Conservation (phyloP, 192 early-diverging fungal genomes). For the Coemansia sp. region DNA sequence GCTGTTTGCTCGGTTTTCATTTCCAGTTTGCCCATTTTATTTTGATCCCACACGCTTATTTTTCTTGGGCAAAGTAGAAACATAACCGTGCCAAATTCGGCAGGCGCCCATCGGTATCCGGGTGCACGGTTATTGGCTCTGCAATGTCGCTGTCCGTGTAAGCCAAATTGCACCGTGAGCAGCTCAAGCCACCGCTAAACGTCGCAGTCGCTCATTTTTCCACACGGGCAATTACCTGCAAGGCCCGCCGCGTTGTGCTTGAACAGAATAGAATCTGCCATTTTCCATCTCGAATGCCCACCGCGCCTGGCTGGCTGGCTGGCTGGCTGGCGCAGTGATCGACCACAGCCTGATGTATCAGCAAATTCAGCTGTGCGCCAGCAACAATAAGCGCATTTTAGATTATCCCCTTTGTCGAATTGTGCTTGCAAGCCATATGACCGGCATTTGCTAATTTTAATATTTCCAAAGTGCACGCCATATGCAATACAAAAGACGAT, state of each 20-base stretch:
- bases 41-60: background rate
- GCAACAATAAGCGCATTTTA: background rate
- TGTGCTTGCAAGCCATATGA: background rate
- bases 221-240: background rate
- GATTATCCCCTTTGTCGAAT: background rate
- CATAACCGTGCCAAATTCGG: background rate
- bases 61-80: background rate
- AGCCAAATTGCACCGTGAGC: background rate
- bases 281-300: background rate
- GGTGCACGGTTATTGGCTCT: background rate
- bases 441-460: background rate
- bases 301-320: background rate
- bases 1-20: slow-evolving; percentile 1
- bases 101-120: background rate
- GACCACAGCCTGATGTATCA: background rate
- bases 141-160: background rate
- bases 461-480: background rate
- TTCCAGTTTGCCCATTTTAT: background rate
- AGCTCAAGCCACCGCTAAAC: background rate
- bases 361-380: background rate
- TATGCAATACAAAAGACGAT: background rate
- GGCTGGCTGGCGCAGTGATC: background rate
- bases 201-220: background rate
- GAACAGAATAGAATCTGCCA: background rate
- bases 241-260: background rate